These are phyloP conservation scores for Vaccinium vitisidaea DNA, from an alignment of 148 eudicot genomes.

Conservation along the genomic window DNA sequence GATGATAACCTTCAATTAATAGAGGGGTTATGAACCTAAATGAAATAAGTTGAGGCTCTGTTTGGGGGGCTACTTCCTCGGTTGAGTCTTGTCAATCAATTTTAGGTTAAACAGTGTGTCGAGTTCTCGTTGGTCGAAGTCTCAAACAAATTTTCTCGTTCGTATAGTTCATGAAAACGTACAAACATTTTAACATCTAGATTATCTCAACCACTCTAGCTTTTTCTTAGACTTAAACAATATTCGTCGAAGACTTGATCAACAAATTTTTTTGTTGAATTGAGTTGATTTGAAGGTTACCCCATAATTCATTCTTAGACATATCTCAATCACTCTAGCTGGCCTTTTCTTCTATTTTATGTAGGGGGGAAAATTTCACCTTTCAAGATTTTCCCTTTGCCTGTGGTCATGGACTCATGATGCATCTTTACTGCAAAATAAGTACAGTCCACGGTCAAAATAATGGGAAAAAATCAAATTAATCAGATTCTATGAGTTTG, in stretches of 20 bases:
- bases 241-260: no score
- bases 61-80: conserved; percentile 8
- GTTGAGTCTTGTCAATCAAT: conserved; percentile 40
- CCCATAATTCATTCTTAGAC: conserved; percentile 15
- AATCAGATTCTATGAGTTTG: no score
- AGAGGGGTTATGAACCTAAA: background rate
- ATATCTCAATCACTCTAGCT: conserved; percentile 6
- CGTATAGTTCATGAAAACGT: background rate
- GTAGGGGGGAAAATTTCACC: background rate
- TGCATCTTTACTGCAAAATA: background rate
- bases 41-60: background rate
- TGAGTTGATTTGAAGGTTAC: conserved; percentile 17
- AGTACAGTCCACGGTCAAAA: background rate
- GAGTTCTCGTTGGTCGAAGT: background rate
- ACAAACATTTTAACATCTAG: conserved; percentile 6
- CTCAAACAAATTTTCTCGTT: background rate
- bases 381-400: background rate
- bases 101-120: background rate
- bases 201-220: background rate
- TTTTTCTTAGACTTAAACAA: no score
- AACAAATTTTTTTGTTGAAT: background rate
- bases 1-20: conserved; percentile 19
- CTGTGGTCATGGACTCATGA: background rate
- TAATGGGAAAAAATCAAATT: background rate
- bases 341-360: background rate